These are phyloP conservation scores for Erigeron canadensis DNA, from an alignment of 129 eudicot genomes.

Conservation along the genomic window DNA sequence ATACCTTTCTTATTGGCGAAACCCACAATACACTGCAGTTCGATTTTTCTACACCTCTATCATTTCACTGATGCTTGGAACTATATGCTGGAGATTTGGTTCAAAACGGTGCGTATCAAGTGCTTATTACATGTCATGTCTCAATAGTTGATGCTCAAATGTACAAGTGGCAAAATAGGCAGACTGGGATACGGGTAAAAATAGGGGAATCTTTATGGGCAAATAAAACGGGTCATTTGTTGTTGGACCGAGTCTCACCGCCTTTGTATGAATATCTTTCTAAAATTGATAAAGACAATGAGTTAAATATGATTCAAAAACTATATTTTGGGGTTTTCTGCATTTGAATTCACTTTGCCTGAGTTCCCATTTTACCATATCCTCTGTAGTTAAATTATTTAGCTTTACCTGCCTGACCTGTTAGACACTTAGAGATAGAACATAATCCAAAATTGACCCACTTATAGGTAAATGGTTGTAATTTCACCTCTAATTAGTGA, in stretches of 20 bases:
- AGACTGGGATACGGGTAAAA: not conserved
- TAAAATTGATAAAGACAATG: not conserved
- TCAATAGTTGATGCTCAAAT: slow-evolving; percentile 11
- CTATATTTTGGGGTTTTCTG: not conserved
- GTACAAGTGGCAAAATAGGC: slow-evolving; percentile 4
- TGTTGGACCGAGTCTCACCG: not conserved
- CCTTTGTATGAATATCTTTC: not conserved
- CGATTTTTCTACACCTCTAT: slow-evolving; percentile 92
- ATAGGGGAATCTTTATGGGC: not conserved
- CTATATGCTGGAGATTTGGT: slow-evolving; percentile 95
- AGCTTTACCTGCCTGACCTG: not conserved
- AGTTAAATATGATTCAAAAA: not conserved
- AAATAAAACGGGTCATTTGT: not conserved
- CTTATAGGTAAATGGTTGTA: not conserved
- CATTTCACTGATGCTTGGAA: slow-evolving; percentile 94
- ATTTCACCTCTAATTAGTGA: not conserved
- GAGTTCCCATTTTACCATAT: too few relatives aligned
- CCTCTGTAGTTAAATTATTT: too few relatives aligned
- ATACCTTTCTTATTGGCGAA: slow-evolving; percentile 95
- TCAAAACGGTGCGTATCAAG: slow-evolving; percentile 61
- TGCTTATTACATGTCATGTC: slow-evolving; percentile 10
- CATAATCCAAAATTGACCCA: not conserved
- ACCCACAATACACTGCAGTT: slow-evolving; percentile 97
- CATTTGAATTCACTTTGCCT: not conserved
- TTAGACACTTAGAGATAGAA: not conserved